Base-by-base conservation (phyloP, 208 protist genomes). In the Leishmania amazonensis region DNA sequence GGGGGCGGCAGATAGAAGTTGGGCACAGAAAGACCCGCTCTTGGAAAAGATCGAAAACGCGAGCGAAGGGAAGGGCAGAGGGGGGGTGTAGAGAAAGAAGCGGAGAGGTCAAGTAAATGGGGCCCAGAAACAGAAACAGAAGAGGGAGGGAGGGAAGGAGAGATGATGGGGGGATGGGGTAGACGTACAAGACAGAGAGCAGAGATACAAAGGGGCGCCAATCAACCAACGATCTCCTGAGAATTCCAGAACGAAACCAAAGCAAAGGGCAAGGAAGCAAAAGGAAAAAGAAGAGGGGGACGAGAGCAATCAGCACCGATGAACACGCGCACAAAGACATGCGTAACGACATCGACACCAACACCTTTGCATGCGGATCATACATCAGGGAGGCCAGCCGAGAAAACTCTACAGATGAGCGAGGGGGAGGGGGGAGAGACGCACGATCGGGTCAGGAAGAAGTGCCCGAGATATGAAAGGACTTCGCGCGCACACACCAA, bases 111-210 rank as follows among this genome's bases (percentile, higher is more conserved):
- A 8, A 74, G 70, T 53, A 31, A 35, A 51, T 6, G 51, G n/a
- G 19, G 51, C 28, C n/a, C 0, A 31, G 2, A 73, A 74, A 75
- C 76, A 74, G 51, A 81, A 76, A 86, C 45, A 70, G 60, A 74
- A 76, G 40, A 74, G 77, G 51, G 53, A 62, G 58, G 80, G 57
- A 75, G 47, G n/a, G 47, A 74, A 24, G 24, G 54, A 67, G 45
- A 67, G 53, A 86, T 4, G 40, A 7, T 45, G 6, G 28, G 31
- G 51, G 17, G 31, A 68, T 9, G 51, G 21, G n/a, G 11, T 17
- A 68, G 11, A 68, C 31, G 62, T 68, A 4, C 7, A 31, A 31
- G 57, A 62, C 57, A 62, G 24, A 62, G 57, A 62, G 57, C 57
- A 62, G 28, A 28, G 57, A 28, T 31, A 62, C 47, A 19, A 64